Conservation (phyloP, 1,284 basidiomycete species). For the Ustilago nuda region DNA sequence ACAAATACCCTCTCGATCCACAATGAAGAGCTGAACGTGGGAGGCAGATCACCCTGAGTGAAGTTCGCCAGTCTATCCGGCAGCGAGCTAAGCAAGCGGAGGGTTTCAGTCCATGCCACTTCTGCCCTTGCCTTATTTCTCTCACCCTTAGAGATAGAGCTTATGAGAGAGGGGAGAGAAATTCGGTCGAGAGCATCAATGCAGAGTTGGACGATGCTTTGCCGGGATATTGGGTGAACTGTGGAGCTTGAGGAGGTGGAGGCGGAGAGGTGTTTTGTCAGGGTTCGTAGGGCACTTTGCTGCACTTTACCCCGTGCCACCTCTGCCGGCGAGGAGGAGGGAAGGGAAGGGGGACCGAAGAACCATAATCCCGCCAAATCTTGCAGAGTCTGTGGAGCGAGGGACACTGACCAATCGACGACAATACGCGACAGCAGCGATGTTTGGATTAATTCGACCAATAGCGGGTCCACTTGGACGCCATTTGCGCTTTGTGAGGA, state of each 20-base stretch:
- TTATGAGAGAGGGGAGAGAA: conserved; percentile 13
- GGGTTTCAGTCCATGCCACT: conserved; percentile 30
- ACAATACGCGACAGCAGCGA: conserved; percentile 21
- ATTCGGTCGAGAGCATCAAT: not conserved
- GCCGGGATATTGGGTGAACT: conserved; percentile 8
- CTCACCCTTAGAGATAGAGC: not conserved
- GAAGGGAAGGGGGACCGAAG: conserved; percentile 10
- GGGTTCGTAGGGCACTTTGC: conserved; percentile 17
- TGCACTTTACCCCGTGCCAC: conserved; percentile 18
- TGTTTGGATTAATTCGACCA: conserved; percentile 24
- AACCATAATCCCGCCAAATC: conserved; percentile 15
- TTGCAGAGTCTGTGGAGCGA: not conserved
- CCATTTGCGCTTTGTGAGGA: not conserved
- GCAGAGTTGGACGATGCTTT: conserved; percentile 11
- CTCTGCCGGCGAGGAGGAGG: not conserved
- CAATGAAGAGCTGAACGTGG: not conserved
- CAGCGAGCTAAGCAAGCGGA: conserved; percentile 15
- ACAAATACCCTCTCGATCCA: conserved; percentile 30
- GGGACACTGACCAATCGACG: conserved; percentile 16
- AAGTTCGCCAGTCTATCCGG: conserved; percentile 43
- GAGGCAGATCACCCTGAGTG: conserved; percentile 10
- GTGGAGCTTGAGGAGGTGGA: not conserved
- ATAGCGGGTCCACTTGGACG: conserved; percentile 3
- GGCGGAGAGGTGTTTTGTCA: conserved; percentile 17
- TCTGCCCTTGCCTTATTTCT: conserved; percentile 21